Conservation (phyloP, 2,329 filamentous ascomycete genomes). For the Talaromyces pinophilus region DNA sequence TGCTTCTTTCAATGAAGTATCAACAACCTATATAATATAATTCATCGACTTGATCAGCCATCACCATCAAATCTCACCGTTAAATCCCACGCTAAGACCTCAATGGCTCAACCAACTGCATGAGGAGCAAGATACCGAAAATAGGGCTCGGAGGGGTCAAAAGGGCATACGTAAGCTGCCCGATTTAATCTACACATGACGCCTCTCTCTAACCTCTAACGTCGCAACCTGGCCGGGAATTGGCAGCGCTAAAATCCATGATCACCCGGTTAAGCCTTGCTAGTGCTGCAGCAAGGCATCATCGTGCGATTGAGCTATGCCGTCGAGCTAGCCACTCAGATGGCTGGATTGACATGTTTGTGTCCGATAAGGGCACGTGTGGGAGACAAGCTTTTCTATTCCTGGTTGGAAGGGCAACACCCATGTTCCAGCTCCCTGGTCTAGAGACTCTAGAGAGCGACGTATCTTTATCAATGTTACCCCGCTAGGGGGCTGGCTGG, state of each 20-base stretch:
- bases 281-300: conserved; percentile 16
- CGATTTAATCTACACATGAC: neutral
- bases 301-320: neutral
- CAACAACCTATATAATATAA: too few species aligned
- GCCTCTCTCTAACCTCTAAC: neutral
- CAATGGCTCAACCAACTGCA: conserved; percentile 7
- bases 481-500: neutral
- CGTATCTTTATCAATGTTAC: neutral
- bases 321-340: neutral
- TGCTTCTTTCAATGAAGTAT: too few species aligned
- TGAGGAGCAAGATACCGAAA: neutral
- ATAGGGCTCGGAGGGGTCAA: neutral
- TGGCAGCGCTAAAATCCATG: neutral
- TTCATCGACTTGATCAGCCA: neutral
- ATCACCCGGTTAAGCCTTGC: conserved; percentile 12
- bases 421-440: neutral
- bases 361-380: conserved; percentile 6
- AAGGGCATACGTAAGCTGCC: conserved; percentile 5
- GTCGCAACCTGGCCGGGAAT: neutral
- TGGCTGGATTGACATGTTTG: neutral
- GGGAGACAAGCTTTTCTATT: conserved; percentile 1
- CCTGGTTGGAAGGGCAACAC: neutral
- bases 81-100: conserved; percentile 13
- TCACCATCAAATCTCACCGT: neutral
- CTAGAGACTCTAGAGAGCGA: neutral